Base-by-base conservation (phyloP, 495 filamentous ascomycete species). In the Hypoxylon trugodes region DNA sequence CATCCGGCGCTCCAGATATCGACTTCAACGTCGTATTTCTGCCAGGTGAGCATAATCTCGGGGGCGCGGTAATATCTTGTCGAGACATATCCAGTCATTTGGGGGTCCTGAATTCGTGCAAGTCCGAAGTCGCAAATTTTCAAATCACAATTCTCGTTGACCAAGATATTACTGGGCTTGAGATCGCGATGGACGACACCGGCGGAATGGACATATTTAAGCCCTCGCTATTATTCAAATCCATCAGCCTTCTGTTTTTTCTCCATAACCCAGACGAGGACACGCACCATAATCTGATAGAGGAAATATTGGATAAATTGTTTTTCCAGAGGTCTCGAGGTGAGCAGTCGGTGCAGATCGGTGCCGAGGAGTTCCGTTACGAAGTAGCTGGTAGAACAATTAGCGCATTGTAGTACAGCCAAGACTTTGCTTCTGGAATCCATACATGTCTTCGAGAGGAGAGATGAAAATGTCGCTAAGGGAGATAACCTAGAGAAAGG, bases 241-340 rank as follows among this genome's bases (percentile, higher is more conserved):
- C 13, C 16, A 36, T 45, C 7, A 73, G 43, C 16, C 24, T 54
- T 46, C 28, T 36, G 16, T 56, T 25, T 6, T 7, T 22, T 30
- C 22, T 32, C 26, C 22, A n/a, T 18, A 8, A 24, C 26, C 25
- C 15, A 28, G 22, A 36, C 3, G 22, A 51, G 12, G 9, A 19
- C 26, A 78, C 85, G 59, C 76, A 96, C 94, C 79, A 98, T 85
- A 69, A 98, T 98, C 77, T 98, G 95, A 77, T 98, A 98, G 46
- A 98, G 84, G 76, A 98, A 98, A 79, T 98, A 98, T 81, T 98
- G 95, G 64, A 98, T 98, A 79, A 98, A 98, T 73, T 98, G 96
- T 77, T 96, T 98, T 80, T 98, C 95, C 36, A 98, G 86, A 1
- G 95, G 95, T 73, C 96, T 83, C 35, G 95, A 97, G 54, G 95